phyloP scores from a whole-genome alignment of 176 grass and related monocot species.

The Triticum turgidum region DNA sequence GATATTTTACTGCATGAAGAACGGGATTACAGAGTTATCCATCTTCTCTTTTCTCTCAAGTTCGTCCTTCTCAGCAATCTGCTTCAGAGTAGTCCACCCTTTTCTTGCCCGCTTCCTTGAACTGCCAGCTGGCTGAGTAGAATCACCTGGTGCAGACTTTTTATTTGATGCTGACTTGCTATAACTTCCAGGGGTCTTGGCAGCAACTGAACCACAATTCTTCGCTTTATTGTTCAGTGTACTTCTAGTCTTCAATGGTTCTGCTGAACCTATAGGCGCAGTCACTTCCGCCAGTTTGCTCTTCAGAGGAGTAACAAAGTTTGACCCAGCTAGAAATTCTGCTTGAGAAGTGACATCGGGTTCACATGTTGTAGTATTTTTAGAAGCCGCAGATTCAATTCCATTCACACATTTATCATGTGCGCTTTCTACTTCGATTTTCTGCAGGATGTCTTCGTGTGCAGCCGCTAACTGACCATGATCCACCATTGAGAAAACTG shows the following conservation, averaged over 20 bases:
- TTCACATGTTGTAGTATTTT: not conserved
- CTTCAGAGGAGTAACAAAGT: conserved; percentile 39
- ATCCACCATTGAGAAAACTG: not conserved
- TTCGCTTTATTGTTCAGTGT: conserved; percentile 24
- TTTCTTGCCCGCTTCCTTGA: conserved; percentile 80
- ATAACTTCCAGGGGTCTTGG: conserved; percentile 10
- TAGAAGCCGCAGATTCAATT: not conserved
- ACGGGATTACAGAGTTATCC: conserved; percentile 59
- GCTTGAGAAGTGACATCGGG: not conserved
- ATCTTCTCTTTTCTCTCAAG: conserved; percentile 53
- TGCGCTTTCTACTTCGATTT: too few relatives aligned
- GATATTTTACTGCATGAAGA: conserved; percentile 43
- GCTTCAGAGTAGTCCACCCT: not conserved
- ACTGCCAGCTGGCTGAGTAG: conserved; percentile 16
- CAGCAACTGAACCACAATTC: conserved; percentile 19
- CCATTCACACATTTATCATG: too few relatives aligned
- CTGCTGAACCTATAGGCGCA: conserved; percentile 5
- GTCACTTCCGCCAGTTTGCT: conserved; percentile 14
- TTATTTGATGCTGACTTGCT: conserved; percentile 7
- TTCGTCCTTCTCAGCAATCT: conserved; percentile 63
- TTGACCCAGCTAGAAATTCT: conserved; percentile 3
- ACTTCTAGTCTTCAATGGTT: conserved; percentile 19
- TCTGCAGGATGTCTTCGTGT: too few relatives aligned
- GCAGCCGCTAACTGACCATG: not conserved
- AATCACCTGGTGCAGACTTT: conserved; percentile 12